Conservation (phyloP, 2,329 filamentous ascomycete genomes). For the Xylaria sp. region DNA sequence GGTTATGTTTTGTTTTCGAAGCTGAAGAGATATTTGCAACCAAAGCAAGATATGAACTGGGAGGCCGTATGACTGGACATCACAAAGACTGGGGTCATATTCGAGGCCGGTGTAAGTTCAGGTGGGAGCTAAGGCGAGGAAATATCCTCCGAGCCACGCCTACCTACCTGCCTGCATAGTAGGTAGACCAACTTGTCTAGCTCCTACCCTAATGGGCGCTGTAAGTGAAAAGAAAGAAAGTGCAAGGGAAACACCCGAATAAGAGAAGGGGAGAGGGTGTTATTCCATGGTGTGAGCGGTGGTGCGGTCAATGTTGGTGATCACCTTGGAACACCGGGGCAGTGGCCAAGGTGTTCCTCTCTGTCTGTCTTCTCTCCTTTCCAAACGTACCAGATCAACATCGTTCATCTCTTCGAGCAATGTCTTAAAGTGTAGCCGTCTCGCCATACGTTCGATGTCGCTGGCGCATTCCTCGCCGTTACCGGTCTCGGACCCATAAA, state of each 20-base stretch:
- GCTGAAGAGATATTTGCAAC: neutral
- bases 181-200: neutral
- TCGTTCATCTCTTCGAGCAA: conserved; percentile 80
- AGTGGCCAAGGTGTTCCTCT: neutral
- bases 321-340: neutral
- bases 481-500: conserved; percentile 95
- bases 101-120: neutral
- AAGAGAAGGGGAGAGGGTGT: neutral
- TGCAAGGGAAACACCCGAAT: neutral
- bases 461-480: conserved; percentile 92
- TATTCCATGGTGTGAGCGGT: neutral
- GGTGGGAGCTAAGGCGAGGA: neutral
- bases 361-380: neutral
- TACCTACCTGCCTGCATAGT: neutral
- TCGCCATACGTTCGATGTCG: conserved; percentile 78
- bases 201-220: too few species aligned
- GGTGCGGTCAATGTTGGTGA: neutral
- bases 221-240: neutral
- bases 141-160: neutral
- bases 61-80: neutral
- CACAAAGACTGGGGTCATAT: neutral
- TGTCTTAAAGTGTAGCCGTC: conserved; percentile 82
- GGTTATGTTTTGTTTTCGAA: neutral
- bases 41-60: neutral
- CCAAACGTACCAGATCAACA: conserved; percentile 73